Evolutionary conservation across 2,329 filamentous ascomycete genomes (phyloP).

Genomic region (Microdochium bolleyi): DNA sequence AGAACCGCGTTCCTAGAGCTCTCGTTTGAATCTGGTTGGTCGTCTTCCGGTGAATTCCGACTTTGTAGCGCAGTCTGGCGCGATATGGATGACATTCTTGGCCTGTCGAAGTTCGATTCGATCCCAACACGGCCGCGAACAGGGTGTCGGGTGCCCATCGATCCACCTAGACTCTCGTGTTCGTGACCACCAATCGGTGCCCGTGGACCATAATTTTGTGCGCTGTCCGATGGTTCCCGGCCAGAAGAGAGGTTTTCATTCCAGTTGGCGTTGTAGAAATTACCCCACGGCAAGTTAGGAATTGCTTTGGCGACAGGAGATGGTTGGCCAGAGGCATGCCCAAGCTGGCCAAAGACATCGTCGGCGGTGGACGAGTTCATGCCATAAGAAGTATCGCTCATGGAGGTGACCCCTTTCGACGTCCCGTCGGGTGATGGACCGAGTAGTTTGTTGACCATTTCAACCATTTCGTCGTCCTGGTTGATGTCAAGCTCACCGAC

Average conservation of each 20-base stretch:
- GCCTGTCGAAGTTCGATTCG: no score
- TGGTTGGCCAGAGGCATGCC: slow-evolving; percentile 20
- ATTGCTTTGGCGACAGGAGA: slow-evolving; percentile 26
- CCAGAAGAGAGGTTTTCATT: slow-evolving; percentile 10
- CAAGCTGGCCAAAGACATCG: slow-evolving; percentile 36
- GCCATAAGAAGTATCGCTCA: slow-evolving; percentile 41
- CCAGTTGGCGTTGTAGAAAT: slow-evolving; percentile 24
- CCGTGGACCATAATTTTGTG: slow-evolving; percentile 14
- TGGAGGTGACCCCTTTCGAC: slow-evolving; percentile 15
- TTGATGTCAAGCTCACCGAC: slow-evolving; percentile 12
- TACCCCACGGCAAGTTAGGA: slow-evolving; percentile 42
- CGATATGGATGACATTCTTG: slow-evolving; percentile 6
- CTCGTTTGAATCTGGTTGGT: slow-evolving; percentile 6
- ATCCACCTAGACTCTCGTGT: no score
- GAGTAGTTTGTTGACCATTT: slow-evolving; percentile 27
- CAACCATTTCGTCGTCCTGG: slow-evolving; percentile 33
- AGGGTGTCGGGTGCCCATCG: no score
- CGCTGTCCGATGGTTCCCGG: slow-evolving; percentile 8
- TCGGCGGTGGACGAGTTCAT: slow-evolving; percentile 45
- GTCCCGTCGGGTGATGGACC: slow-evolving; percentile 16
- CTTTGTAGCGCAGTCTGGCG: neutral
- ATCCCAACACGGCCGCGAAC: no score
- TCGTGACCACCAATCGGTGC: slow-evolving; percentile 5
- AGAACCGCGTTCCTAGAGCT: slow-evolving; percentile 16
- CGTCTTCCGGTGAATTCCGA: slow-evolving; percentile 5